A percentile compares a stretch with the other conserved stretches of the same genome.
phyloP scores from a whole-genome alignment of 345 rosid species.

The Mangifera indica region DNA sequence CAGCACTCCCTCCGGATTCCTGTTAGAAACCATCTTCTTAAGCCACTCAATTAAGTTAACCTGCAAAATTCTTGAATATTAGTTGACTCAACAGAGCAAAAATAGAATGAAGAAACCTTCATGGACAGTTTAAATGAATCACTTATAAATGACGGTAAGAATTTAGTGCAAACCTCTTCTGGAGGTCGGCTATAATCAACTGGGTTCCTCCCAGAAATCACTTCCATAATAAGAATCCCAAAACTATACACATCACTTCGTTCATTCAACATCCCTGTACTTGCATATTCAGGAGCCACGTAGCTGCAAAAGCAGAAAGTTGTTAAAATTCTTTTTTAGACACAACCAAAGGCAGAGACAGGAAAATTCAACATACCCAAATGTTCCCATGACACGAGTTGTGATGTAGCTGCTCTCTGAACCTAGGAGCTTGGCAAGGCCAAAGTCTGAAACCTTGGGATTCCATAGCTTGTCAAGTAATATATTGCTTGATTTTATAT shows the following conservation, averaged over 20 bases:
- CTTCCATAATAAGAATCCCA: conserved; percentile 86
- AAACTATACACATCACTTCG: conserved; percentile 83
- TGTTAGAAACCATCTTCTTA: conserved; percentile 71
- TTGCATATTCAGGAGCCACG: conserved; percentile 95
- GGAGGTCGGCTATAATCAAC: conserved; percentile 88
- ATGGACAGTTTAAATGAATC: background rate
- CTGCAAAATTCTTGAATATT: conserved; percentile 37
- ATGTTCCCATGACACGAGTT: conserved; percentile 97
- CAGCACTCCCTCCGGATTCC: conserved; percentile 76
- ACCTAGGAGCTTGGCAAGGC: conserved; percentile 84
- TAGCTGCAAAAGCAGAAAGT: conserved; percentile 46
- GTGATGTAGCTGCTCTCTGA: conserved; percentile 77
- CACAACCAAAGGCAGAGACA: background rate
- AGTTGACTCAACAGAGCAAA: conserved; percentile 17
- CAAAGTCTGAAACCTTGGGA: conserved; percentile 91
- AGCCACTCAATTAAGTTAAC: conserved; percentile 93
- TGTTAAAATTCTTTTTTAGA: background rate
- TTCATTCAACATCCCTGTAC: conserved; percentile 84
- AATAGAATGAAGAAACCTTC: conserved; percentile 1
- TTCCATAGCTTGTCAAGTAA: conserved; percentile 90
- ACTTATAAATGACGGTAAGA: conserved; percentile 2
- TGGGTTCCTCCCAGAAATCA: conserved; percentile 82
- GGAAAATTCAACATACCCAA: conserved; percentile 56
- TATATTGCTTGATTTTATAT: conserved; percentile 84
- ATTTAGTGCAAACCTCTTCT: conserved; percentile 57